phyloP scores from a whole-genome alignment of 2,329 filamentous ascomycete genomes.

The Pochonia chlamydosporia region DNA sequence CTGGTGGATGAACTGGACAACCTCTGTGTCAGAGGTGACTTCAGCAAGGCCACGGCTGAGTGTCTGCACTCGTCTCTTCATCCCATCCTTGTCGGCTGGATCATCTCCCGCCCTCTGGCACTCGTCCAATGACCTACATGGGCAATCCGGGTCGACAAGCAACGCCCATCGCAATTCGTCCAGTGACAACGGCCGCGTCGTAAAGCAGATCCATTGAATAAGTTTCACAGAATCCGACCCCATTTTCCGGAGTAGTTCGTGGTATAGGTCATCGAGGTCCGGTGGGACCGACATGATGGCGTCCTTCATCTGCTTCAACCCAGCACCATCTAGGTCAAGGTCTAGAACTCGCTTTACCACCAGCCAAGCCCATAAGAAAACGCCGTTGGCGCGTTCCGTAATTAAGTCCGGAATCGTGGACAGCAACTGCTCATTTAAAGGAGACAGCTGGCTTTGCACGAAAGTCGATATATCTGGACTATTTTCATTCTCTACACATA shows the following conservation, averaged over 20 bases:
- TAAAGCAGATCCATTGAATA: neutral
- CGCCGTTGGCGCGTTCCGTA: neutral
- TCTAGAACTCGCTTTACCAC: neutral
- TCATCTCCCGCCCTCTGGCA: neutral
- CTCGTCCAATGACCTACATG: neutral
- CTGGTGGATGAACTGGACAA: conserved; percentile 1
- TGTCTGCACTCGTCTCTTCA: neutral
- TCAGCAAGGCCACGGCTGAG: neutral
- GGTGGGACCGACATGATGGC: no score
- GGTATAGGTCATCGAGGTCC: neutral
- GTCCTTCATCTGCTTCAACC: no score
- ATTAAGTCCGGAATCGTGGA: neutral
- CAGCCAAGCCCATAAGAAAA: neutral
- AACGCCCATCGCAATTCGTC: neutral
- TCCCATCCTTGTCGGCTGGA: neutral
- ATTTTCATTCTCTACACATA: no score
- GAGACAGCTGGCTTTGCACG: no score
- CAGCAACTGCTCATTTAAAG: no score
- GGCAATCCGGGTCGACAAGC: neutral
- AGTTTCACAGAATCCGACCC: neutral
- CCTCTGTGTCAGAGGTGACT: neutral
- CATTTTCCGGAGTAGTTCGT: neutral
- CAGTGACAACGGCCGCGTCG: neutral
- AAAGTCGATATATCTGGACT: no score
- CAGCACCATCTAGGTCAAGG: no score